Conservation (phyloP, 1,284 basidiomycete genomes). For the Trichosporon ovoides region DNA sequence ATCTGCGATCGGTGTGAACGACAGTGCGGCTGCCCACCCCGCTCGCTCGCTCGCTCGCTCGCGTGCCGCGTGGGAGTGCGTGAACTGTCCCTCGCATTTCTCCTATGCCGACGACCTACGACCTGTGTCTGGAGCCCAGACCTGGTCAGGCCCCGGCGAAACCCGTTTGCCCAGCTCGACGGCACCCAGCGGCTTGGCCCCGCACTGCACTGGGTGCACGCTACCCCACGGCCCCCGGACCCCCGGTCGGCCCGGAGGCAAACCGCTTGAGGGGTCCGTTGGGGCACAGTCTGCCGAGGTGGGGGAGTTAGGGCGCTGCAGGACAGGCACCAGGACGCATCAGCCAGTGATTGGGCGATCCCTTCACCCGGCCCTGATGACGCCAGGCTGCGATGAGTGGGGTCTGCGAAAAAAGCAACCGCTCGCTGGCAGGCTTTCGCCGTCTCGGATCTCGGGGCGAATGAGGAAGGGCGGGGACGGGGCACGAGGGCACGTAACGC, state of each 20-base stretch:
- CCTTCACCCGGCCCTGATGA: not conserved
- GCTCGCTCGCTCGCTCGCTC: too few relatives aligned
- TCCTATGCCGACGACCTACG: too few relatives aligned
- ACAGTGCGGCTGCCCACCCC: too few relatives aligned
- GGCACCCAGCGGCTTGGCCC: not conserved
- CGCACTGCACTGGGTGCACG: not conserved
- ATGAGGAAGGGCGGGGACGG: not conserved
- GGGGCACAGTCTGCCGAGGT: not conserved
- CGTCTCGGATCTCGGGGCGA: too few relatives aligned
- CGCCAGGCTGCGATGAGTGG: not conserved
- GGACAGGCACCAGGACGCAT: not conserved
- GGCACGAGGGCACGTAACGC: not conserved
- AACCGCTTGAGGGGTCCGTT: too few relatives aligned
- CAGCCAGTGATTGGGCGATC: not conserved
- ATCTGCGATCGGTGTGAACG: too few relatives aligned
- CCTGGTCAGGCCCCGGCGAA: not conserved
- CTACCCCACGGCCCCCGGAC: constrained; percentile 1
- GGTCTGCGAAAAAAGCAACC: constrained; percentile 1
- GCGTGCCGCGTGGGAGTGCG: too few relatives aligned
- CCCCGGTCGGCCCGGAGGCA: not conserved
- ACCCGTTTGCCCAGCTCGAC: not conserved
- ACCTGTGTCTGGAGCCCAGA: too few relatives aligned
- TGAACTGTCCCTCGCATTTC: too few relatives aligned
- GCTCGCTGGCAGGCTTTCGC: not conserved
- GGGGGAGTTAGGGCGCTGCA: constrained; percentile 2